Conservation (phyloP, 2,329 filamentous ascomycete species). For the Ophiostoma himal-ulmi region DNA sequence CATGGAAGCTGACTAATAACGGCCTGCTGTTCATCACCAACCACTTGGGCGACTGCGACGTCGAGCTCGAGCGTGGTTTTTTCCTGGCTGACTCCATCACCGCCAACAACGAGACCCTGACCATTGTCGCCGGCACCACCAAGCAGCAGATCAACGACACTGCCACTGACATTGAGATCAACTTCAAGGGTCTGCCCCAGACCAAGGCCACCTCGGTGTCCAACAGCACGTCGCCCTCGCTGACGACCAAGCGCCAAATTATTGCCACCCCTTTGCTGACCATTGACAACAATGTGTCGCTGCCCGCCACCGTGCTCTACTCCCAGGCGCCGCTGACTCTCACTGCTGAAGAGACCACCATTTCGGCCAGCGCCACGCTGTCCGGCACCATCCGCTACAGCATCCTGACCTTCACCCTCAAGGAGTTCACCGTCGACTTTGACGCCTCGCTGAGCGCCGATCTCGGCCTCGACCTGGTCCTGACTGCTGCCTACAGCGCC, state of each 20-base stretch:
- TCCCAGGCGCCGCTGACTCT: background rate
- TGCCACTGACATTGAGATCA: constrained; percentile 1
- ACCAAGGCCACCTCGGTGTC: background rate
- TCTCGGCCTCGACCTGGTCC: constrained; percentile 35
- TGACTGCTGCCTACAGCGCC: constrained; percentile 33
- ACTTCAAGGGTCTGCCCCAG: constrained; percentile 8
- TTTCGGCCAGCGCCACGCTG: background rate
- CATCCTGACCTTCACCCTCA: constrained; percentile 24
- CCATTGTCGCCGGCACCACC: constrained; percentile 32
- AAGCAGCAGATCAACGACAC: constrained; percentile 28
- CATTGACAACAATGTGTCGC: background rate
- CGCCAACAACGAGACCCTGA: constrained; percentile 29
- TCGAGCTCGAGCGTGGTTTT: constrained; percentile 37
- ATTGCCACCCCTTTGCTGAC: background rate
- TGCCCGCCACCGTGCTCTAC: constrained; percentile 4
- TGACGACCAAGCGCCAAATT: background rate
- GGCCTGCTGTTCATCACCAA: constrained; percentile 39
- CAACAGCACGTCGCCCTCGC: background rate
- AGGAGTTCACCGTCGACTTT: constrained; percentile 40
- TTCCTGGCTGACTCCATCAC: constrained; percentile 34
- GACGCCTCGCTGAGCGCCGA: constrained; percentile 36
- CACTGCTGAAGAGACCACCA: background rate
- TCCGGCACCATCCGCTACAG: constrained; percentile 10
- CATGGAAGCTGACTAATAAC: constrained; percentile 27
- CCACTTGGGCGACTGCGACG: constrained; percentile 38